A percentile compares a stretch with the other conserved stretches of the same genome.
phyloP scores from a whole-genome alignment of 352 stramenopile species.

The Paralagenidium karlingii region DNA sequence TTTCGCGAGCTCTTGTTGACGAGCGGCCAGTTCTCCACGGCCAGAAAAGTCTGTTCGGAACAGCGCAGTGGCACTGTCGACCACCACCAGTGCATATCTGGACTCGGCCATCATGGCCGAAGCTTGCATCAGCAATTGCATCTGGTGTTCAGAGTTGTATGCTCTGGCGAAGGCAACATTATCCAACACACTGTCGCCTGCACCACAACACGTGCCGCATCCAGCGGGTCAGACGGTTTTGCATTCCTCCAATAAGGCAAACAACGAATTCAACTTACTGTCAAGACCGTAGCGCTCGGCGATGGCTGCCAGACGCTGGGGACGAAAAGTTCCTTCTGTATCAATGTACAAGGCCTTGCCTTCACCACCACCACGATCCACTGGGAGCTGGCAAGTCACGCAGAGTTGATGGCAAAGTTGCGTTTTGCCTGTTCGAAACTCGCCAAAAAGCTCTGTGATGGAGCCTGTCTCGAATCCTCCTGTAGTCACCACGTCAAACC shows the following conservation, averaged over 20 bases:
- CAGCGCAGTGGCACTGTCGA: constrained; percentile 96
- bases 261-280: constrained; percentile 16
- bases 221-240: background rate
- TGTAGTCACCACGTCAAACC: too few relatives aligned
- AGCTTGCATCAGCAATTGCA: constrained; percentile 94
- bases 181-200: constrained; percentile 90
- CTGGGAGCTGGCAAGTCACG: constrained; percentile 96
- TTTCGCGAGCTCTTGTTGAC: constrained; percentile 82
- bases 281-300: constrained; percentile 97
- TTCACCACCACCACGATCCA: constrained; percentile 96
- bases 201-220: constrained; percentile 1
- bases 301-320: constrained; percentile 93
- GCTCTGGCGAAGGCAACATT: constrained; percentile 98
- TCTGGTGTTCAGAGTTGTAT: constrained; percentile 99
- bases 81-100: constrained; percentile 91
- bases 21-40: constrained; percentile 94
- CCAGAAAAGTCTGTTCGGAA: constrained; percentile 99
- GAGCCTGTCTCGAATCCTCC: constrained; percentile 97
- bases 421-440: constrained; percentile 99
- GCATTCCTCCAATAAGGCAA: background rate
- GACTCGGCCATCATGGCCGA: constrained; percentile 98
- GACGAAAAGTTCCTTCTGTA: constrained; percentile 98
- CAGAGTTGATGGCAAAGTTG: constrained; percentile 99
- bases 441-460: constrained; percentile 97
- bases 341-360: constrained; percentile 98